phyloP scores from a whole-genome alignment of 108 stramenopile genomes.

The Mediolabrus comicus region DNA sequence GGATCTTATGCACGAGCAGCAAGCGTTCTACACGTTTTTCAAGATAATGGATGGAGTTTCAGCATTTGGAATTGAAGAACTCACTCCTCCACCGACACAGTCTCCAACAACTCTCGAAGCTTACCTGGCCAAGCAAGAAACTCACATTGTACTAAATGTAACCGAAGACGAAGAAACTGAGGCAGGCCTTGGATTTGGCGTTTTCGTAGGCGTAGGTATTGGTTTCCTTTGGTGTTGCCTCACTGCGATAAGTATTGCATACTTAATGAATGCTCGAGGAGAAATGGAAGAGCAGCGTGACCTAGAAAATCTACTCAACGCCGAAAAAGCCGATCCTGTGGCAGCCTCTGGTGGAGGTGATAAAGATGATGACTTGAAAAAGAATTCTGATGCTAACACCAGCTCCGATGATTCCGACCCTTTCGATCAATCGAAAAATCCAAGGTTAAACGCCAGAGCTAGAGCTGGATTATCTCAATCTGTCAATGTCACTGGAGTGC shows the following conservation, averaged over 20 bases:
- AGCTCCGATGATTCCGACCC: background rate
- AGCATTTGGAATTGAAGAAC: background rate
- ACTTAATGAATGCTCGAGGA: conserved; percentile 2
- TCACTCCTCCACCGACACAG: conserved; percentile 5
- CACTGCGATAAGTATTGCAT: conserved; percentile 12
- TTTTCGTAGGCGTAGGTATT: conserved; percentile 11
- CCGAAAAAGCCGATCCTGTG: conserved; percentile 1
- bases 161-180: background rate
- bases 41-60: conserved; percentile 22
- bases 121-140: background rate
- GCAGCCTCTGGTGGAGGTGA: background rate
- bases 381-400: background rate
- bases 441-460: background rate
- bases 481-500: background rate
- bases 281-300: conserved; percentile 17
- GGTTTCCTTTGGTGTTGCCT: conserved; percentile 22
- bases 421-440: background rate
- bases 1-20: conserved; percentile 6
- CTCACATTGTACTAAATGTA: background rate
- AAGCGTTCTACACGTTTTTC: conserved; percentile 23
- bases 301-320: conserved; percentile 17
- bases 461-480: background rate
- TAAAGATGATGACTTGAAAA: background rate
- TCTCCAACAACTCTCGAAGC: background rate
- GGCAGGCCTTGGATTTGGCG: background rate